Conservation (phyloP, 768 basidiomycete species). For the Lyophyllum semitale region DNA sequence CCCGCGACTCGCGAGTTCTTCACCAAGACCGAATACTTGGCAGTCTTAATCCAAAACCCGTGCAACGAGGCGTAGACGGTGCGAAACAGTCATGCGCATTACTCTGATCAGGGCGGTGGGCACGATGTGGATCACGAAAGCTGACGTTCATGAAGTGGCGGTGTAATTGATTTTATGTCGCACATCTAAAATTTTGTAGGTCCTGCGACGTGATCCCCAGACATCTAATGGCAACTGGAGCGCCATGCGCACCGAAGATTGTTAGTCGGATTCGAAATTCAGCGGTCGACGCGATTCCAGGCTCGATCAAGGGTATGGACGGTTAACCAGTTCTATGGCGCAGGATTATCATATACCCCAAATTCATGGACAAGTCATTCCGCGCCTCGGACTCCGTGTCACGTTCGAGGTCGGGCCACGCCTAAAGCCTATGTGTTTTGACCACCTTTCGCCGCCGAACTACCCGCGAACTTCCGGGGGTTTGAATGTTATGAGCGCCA, state of each 20-base stretch:
- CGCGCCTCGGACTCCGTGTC: conserved; percentile 15
- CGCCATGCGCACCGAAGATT: not conserved
- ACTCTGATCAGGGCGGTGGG: conserved; percentile 5
- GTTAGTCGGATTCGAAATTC: not conserved
- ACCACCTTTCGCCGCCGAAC: conserved; percentile 7
- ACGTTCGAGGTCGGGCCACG: conserved; percentile 13
- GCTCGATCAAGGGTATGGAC: conserved; percentile 1
- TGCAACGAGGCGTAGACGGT: not conserved
- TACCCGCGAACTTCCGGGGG: conserved; percentile 14
- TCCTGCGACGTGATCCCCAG: not conserved
- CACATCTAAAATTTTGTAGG: conserved; percentile 2
- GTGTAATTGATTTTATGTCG: conserved; percentile 6
- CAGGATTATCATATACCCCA: conserved; percentile 4
- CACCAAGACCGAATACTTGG: not conserved
- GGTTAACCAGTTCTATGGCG: not conserved
- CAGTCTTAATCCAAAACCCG: not conserved
- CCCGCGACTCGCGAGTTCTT: not conserved
- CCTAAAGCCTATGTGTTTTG: conserved; percentile 20
- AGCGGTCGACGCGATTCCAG: not conserved
- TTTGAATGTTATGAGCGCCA: conserved; percentile 8
- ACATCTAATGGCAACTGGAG: not conserved
- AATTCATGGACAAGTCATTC: conserved; percentile 4
- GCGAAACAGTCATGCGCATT: not conserved
- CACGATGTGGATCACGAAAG: not conserved
- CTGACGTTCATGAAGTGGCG: conserved; percentile 3